A percentile compares a stretch with the other conserved stretches of the same genome.
Evolutionary conservation across 305 asterid species (phyloP).

Genomic region (Ruellia speciosa): DNA sequence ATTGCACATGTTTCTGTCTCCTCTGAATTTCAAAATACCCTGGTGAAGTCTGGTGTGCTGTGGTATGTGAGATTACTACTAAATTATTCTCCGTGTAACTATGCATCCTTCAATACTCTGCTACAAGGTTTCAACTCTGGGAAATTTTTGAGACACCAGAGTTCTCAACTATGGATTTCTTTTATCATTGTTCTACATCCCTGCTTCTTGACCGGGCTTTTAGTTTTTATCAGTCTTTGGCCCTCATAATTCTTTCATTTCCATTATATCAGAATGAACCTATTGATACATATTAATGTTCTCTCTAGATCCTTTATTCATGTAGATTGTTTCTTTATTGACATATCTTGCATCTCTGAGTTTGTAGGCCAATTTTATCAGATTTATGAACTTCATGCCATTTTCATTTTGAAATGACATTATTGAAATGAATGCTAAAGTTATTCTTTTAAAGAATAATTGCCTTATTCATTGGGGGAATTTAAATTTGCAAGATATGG

Average conservation of each 20-base stretch:
- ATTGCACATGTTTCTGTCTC: slow-evolving; percentile 79
- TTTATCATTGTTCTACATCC: slow-evolving; percentile 1
- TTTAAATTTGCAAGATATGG: background rate
- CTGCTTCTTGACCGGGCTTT: background rate
- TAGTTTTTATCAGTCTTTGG: background rate
- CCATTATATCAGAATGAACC: background rate
- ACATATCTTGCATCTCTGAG: slow-evolving; percentile 11
- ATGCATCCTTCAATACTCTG: slow-evolving; percentile 13
- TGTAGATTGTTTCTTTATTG: slow-evolving; percentile 8
- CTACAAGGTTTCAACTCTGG: slow-evolving; percentile 1
- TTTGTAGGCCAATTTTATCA: slow-evolving; percentile 1
- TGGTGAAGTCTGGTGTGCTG: slow-evolving; percentile 78
- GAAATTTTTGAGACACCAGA: slow-evolving; percentile 15
- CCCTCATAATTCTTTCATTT: background rate
- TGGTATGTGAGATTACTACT: slow-evolving; percentile 49
- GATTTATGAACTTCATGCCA: background rate
- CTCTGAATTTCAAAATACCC: slow-evolving; percentile 68
- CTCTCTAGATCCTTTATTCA: slow-evolving; percentile 12
- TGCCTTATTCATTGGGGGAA: slow-evolving; percentile 1
- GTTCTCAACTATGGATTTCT: slow-evolving; percentile 8
- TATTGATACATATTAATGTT: too few species aligned
- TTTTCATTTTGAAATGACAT: background rate
- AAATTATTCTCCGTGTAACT: slow-evolving; percentile 12
- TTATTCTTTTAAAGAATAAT: slow-evolving; percentile 12
- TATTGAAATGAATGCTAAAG: background rate